A percentile compares a stretch with the other conserved stretches of the same genome.
These are phyloP conservation scores for Suillus bovinus DNA, from an alignment of 768 basidiomycete genomes.

Conservation along the genomic window DNA sequence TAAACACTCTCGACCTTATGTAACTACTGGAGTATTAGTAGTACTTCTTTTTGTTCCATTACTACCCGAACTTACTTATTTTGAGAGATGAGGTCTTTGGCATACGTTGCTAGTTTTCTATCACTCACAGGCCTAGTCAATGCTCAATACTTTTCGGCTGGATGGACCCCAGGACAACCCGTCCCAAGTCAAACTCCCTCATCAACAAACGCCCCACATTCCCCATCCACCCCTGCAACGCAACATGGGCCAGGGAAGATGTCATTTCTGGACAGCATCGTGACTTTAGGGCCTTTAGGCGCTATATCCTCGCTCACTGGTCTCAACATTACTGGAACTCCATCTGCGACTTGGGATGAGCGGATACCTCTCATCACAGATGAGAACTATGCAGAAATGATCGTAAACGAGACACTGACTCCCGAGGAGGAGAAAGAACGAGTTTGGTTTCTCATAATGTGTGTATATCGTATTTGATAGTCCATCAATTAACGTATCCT, in stretches of 20 bases:
- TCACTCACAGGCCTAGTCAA: conserved; percentile 23
- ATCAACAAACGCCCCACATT: conserved; percentile 23
- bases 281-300: conserved; percentile 56
- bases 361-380: conserved; percentile 82
- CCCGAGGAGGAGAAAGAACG: conserved; percentile 65
- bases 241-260: conserved; percentile 15
- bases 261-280: conserved; percentile 34
- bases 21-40: background rate
- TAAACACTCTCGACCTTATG: background rate
- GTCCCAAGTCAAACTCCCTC: conserved; percentile 29
- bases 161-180: conserved; percentile 80
- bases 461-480: conserved; percentile 27
- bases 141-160: conserved; percentile 78
- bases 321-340: conserved; percentile 66
- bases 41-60: conserved; percentile 19
- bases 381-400: conserved; percentile 70
- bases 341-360: conserved; percentile 57
- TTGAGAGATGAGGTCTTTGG: conserved; percentile 53
- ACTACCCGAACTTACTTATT: conserved; percentile 15
- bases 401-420: conserved; percentile 68
- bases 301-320: conserved; percentile 57
- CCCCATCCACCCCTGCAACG: conserved; percentile 27
- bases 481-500: background rate
- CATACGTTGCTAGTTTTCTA: conserved; percentile 36
- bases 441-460: conserved; percentile 82